These are phyloP conservation scores for Linaria vulgaris DNA, from an alignment of 257 asterid species.

Conservation along the genomic window DNA sequence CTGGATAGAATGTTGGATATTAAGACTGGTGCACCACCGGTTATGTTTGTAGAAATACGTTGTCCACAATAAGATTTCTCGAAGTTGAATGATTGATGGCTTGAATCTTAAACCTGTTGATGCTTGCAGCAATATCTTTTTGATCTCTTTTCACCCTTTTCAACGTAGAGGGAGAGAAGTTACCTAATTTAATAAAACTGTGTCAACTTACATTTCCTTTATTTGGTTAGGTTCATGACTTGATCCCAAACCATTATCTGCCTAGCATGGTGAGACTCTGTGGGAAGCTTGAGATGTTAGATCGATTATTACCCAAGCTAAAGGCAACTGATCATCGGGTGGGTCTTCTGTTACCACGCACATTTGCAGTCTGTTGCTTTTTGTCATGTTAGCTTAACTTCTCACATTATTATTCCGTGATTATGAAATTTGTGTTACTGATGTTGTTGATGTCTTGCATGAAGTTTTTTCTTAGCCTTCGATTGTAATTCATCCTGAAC, in stretches of 20 bases:
- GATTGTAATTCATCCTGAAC: constrained; percentile 12
- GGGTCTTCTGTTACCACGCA: constrained; percentile 21
- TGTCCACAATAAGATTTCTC: constrained; percentile 11
- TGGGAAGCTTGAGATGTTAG: constrained; percentile 99
- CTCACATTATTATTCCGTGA: constrained; percentile 1
- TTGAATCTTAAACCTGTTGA: constrained; percentile 15
- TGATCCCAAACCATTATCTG: constrained; percentile 85
- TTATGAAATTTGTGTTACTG: constrained; percentile 11
- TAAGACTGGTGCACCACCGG: constrained; percentile 15
- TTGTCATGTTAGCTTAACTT: too few relatives aligned
- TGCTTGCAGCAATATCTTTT: constrained; percentile 13
- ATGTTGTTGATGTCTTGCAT: constrained; percentile 15
- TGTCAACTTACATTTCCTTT: constrained; percentile 1
- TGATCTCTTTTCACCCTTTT: constrained; percentile 5
- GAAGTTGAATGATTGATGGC: constrained; percentile 9
- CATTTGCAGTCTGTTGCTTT: too few relatives aligned
- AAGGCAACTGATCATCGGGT: constrained; percentile 99
- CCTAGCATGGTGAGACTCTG: constrained; percentile 84
- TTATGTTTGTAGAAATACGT: constrained; percentile 12
- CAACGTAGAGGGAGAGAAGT: constrained; percentile 4
- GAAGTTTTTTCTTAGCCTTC: background rate
- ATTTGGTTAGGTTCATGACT: constrained; percentile 71
- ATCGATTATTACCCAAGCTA: constrained; percentile 86
- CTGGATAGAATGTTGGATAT: constrained; percentile 8
- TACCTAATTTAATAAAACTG: constrained; percentile 8